These are phyloP conservation scores for Trichosporon faecale DNA, from an alignment of 1,284 basidiomycete species.

Conservation along the genomic window DNA sequence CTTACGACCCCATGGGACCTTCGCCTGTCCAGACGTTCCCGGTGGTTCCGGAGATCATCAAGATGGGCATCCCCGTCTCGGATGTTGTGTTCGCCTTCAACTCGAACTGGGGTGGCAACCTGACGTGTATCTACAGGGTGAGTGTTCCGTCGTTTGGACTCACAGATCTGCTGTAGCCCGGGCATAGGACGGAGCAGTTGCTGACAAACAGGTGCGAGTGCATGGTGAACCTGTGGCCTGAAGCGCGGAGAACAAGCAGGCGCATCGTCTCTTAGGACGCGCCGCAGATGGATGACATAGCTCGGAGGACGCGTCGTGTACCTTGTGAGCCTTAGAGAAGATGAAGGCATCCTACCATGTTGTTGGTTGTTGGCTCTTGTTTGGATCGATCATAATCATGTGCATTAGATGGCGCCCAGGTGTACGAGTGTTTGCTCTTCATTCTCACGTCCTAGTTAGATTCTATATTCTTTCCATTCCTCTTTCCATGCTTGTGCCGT, in stretches of 20 bases:
- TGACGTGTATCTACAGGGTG: slow-evolving; percentile 87
- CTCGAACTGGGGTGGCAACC: slow-evolving; percentile 83
- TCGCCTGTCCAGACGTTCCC: slow-evolving; percentile 83
- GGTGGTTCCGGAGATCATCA: slow-evolving; percentile 63
- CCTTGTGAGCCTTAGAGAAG: background rate
- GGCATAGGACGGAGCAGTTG: slow-evolving; percentile 35
- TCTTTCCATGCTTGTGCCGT: background rate
- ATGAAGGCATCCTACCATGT: background rate
- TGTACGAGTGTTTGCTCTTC: background rate
- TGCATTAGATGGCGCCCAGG: background rate
- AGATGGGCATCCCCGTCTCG: slow-evolving; percentile 72
- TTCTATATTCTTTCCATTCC: background rate
- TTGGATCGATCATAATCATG: slow-evolving; percentile 1
- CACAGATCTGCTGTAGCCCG: background rate
- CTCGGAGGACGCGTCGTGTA: background rate
- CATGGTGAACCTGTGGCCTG: slow-evolving; percentile 6
- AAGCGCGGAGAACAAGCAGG: background rate
- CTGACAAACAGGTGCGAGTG: slow-evolving; percentile 14
- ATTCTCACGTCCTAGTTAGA: background rate
- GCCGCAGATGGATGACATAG: background rate
- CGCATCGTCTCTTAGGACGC: too few species aligned
- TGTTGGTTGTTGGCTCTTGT: slow-evolving; percentile 3
- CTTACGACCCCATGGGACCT: slow-evolving; percentile 68
- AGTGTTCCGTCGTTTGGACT: too few species aligned
- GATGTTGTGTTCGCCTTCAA: slow-evolving; percentile 73